Evolutionary conservation across 2,329 filamentous ascomycete genomes (phyloP).

Genomic region (Fusarium xyrophilum): DNA sequence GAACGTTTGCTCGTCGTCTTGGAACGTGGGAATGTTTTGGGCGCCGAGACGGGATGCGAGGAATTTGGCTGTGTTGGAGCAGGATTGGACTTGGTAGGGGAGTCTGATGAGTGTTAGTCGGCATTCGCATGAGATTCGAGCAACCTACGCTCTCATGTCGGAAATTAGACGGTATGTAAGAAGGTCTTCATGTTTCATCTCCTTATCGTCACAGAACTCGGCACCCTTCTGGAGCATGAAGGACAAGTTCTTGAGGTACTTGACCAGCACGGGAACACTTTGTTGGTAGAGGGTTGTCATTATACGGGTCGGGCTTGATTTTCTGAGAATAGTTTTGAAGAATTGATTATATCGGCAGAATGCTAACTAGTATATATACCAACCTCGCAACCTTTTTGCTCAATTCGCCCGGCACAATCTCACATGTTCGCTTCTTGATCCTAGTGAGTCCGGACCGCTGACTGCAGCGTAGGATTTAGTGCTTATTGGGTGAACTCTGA

Average conservation of each 20-base stretch:
- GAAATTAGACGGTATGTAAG: constrained; percentile 29
- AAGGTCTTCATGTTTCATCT: constrained; percentile 31
- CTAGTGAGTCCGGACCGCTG: neutral
- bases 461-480: neutral
- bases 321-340: too few relatives aligned
- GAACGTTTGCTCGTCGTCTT: constrained; percentile 41
- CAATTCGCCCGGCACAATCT: neutral
- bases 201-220: constrained; percentile 30
- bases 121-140: fast-evolving
- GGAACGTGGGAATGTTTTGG: constrained; percentile 22
- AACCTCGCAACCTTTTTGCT: neutral
- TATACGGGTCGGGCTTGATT: too few relatives aligned
- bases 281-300: constrained; percentile 39
- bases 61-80: constrained; percentile 39
- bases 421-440: neutral
- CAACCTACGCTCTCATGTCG: constrained; percentile 32
- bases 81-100: constrained; percentile 37
- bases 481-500: neutral
- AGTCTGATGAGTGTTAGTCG: constrained; percentile 13
- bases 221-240: constrained; percentile 34
- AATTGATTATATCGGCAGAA: too few relatives aligned
- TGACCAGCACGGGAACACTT: constrained; percentile 40
- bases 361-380: neutral
- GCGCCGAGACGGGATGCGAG: constrained; percentile 28
- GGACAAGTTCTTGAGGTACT: constrained; percentile 40